These are phyloP conservation scores for Lasiodiplodia sp. DNA, from an alignment of 2,329 filamentous ascomycete species.

Conservation along the genomic window DNA sequence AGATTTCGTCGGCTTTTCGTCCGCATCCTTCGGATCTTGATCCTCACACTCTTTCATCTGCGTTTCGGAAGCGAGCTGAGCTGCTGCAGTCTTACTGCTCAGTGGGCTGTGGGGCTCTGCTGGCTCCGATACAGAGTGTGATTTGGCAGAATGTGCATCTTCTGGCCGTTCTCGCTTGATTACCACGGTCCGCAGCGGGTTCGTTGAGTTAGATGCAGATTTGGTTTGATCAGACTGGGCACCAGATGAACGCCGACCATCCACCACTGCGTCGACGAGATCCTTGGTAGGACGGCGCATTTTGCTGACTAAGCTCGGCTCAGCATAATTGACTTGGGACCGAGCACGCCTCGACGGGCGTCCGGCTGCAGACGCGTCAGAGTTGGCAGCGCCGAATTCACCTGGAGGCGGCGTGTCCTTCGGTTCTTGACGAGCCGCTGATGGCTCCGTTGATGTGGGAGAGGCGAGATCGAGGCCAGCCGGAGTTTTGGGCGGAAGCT, in stretches of 20 bases:
- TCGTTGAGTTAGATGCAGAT: constrained; percentile 24
- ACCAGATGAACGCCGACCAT: constrained; percentile 32
- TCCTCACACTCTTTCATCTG: constrained; percentile 34
- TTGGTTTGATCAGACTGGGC: constrained; percentile 35
- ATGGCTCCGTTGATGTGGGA: constrained; percentile 53
- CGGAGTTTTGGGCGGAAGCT: constrained; percentile 49
- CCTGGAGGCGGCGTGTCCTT: constrained; percentile 14
- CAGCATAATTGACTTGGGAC: constrained; percentile 57
- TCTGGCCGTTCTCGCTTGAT: constrained; percentile 42
- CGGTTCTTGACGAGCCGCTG: constrained; percentile 7
- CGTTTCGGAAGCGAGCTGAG: constrained; percentile 30
- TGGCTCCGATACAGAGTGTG: constrained; percentile 33
- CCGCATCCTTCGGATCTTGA: background rate
- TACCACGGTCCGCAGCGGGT: constrained; percentile 27
- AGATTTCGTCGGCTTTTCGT: constrained; percentile 39
- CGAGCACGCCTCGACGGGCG: constrained; percentile 56
- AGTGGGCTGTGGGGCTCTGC: constrained; percentile 43
- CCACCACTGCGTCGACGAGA: constrained; percentile 53
- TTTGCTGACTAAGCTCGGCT: constrained; percentile 57
- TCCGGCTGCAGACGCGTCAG: background rate
- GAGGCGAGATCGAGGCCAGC: constrained; percentile 50
- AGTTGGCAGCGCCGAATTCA: background rate
- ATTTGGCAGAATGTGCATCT: constrained; percentile 35
- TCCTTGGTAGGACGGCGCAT: constrained; percentile 58
- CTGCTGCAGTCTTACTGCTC: constrained; percentile 41